Evolutionary conservation across 495 filamentous ascomycete genomes (phyloP).

Genomic region (Penicillium waksmanii): DNA sequence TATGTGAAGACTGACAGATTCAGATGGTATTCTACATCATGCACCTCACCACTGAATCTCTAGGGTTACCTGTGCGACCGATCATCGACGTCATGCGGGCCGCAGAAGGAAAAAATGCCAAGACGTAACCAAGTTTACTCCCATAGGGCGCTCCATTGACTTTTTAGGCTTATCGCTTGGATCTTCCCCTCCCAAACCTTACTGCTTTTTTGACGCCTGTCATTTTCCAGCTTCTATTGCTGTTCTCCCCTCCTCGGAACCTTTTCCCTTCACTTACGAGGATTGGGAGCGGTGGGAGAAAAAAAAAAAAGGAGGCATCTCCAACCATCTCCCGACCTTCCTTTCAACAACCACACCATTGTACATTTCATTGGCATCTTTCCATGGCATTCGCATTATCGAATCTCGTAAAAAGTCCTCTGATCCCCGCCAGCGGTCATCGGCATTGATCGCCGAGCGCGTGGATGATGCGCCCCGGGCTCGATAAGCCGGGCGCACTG

Average conservation of each 20-base stretch:
- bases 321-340: background rate
- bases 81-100: slow-evolving; percentile 28
- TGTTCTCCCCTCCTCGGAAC: background rate
- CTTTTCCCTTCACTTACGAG: background rate
- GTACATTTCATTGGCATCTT: slow-evolving; percentile 3
- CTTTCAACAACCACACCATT: background rate
- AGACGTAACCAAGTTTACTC: slow-evolving; percentile 5
- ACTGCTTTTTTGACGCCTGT: slow-evolving; percentile 7
- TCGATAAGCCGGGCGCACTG: slow-evolving; percentile 44
- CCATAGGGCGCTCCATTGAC: background rate
- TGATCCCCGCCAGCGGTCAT: slow-evolving; percentile 10
- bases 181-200: slow-evolving; percentile 12
- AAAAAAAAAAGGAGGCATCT: slow-evolving; percentile 6
- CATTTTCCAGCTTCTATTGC: background rate
- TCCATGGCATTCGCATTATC: slow-evolving; percentile 25
- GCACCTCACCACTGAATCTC: background rate
- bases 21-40: too few species aligned
- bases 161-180: slow-evolving; percentile 14
- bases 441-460: slow-evolving; percentile 15
- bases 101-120: slow-evolving; percentile 21
- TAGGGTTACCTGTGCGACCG: slow-evolving; percentile 13
- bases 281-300: background rate
- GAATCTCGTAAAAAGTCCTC: slow-evolving; percentile 4
- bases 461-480: slow-evolving; percentile 44
- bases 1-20: too few species aligned